A percentile compares a stretch with the other conserved stretches of the same genome.
Evolutionary conservation across 345 rosid genomes (phyloP).

Genomic region (Zanthoxylum bungeanum): DNA sequence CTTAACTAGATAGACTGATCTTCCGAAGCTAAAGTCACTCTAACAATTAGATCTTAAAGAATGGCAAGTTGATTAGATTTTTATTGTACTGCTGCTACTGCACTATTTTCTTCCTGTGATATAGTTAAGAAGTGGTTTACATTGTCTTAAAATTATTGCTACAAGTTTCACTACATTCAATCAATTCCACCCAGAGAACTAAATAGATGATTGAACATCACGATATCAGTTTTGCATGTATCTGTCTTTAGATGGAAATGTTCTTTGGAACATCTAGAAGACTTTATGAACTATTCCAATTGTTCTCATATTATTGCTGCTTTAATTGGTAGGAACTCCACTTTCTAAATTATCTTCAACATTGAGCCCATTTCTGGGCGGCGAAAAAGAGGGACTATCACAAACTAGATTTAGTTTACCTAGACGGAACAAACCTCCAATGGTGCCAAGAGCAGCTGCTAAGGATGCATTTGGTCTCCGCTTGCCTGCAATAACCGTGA

Average conservation of each 20-base stretch:
- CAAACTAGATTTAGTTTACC: background rate
- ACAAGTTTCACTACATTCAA: background rate
- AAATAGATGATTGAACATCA: background rate
- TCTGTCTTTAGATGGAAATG: background rate
- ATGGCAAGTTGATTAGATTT: background rate
- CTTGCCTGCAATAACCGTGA: conserved; percentile 42
- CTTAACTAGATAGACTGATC: background rate
- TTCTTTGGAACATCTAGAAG: background rate
- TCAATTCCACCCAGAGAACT: background rate
- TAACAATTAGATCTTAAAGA: background rate
- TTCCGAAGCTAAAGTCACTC: background rate
- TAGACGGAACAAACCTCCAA: background rate
- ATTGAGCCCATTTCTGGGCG: background rate
- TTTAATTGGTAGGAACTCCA: conserved; percentile 7
- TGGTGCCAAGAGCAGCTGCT: conserved; percentile 26
- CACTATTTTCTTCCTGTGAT: no score
- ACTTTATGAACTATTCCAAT: background rate
- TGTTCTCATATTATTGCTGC: no score
- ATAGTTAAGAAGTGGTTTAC: background rate
- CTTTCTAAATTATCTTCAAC: background rate
- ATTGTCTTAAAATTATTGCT: background rate
- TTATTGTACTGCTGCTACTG: background rate
- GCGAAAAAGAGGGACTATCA: background rate
- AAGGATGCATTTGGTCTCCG: conserved; percentile 44
- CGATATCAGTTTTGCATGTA: background rate